A percentile compares a stretch with the other conserved stretches of the same genome.
phyloP scores from a whole-genome alignment of 108 stramenopile genomes.

The Nitzschia palea region DNA sequence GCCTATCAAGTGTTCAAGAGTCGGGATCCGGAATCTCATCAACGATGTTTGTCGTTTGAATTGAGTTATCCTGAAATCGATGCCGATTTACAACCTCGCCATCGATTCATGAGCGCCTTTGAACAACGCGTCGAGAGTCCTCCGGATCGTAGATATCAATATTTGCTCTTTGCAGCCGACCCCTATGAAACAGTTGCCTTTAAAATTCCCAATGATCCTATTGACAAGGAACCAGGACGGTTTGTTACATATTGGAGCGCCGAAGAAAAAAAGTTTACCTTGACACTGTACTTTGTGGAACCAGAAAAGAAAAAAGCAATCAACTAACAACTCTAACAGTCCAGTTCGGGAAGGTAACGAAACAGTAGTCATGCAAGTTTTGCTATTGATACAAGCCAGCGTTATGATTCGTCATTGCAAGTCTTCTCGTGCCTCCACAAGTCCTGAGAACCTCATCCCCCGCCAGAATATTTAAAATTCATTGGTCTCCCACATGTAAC shows the following conservation, averaged over 20 bases:
- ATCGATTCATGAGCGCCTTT: conserved; percentile 99
- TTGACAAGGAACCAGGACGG: conserved; percentile 90
- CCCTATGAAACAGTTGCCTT: conserved; percentile 99
- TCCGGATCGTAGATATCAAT: conserved; percentile 94
- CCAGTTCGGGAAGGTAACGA: too few relatives aligned
- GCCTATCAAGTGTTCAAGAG: conserved; percentile 98
- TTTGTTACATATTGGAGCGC: conserved; percentile 97
- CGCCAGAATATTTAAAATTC: too few relatives aligned
- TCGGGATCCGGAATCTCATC: conserved; percentile 81
- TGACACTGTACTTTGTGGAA: conserved; percentile 85
- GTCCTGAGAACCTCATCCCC: too few relatives aligned
- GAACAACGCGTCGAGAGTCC: conserved; percentile 97
- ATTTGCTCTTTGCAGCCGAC: conserved; percentile 97
- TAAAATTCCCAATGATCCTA: conserved; percentile 95
- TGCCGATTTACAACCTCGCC: conserved; percentile 91
- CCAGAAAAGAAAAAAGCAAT: not conserved
- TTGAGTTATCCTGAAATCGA: conserved; percentile 96
- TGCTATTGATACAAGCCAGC: too few relatives aligned
- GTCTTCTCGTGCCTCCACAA: too few relatives aligned
- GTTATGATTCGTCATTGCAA: too few relatives aligned
- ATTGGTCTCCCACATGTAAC: too few relatives aligned
- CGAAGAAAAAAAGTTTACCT: conserved; percentile 86
- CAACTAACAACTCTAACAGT: too few relatives aligned
- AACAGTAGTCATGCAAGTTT: too few relatives aligned
- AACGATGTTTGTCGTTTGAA: conserved; percentile 93